These are phyloP conservation scores for Saccharomycopsis crataegensis DNA, from an alignment of 1,139 yeast genomes.

Conservation along the genomic window DNA sequence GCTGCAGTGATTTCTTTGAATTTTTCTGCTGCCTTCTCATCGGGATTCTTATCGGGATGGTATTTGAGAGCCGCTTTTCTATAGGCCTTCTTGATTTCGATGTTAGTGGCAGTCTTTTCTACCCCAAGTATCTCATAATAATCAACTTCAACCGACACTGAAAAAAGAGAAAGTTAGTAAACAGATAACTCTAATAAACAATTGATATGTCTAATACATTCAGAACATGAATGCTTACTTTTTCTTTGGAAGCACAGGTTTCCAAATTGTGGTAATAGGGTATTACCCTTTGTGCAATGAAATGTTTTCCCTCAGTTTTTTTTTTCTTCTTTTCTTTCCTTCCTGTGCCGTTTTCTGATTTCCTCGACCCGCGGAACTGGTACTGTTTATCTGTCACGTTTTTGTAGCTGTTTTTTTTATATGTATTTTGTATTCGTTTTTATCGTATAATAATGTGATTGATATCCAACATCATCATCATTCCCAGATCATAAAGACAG, in stretches of 20 bases:
- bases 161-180: not conserved
- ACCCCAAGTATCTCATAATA: conserved; percentile 78
- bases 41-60: conserved; percentile 93
- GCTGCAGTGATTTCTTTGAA: conserved; percentile 49
- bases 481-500: not conserved
- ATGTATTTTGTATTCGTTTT: not conserved
- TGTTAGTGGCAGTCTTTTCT: conserved; percentile 65
- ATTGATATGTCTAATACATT: not conserved
- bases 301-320: not conserved
- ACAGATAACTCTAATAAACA: not conserved
- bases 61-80: conserved; percentile 86
- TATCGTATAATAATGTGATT: no score
- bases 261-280: not conserved
- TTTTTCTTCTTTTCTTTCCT: not conserved
- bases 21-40: conserved; percentile 81
- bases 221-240: not conserved
- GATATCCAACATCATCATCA: no score
- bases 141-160: conserved; percentile 11
- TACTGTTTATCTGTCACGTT: not conserved
- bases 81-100: conserved; percentile 90
- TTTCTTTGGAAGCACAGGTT: not conserved
- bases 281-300: not conserved
- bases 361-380: not conserved
- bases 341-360: not conserved
- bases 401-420: not conserved